Percentiles rank a stretch among this genome's conserved stretches.
phyloP scores from a whole-genome alignment of 345 rosid genomes.

The Pugionium dolabratum region DNA sequence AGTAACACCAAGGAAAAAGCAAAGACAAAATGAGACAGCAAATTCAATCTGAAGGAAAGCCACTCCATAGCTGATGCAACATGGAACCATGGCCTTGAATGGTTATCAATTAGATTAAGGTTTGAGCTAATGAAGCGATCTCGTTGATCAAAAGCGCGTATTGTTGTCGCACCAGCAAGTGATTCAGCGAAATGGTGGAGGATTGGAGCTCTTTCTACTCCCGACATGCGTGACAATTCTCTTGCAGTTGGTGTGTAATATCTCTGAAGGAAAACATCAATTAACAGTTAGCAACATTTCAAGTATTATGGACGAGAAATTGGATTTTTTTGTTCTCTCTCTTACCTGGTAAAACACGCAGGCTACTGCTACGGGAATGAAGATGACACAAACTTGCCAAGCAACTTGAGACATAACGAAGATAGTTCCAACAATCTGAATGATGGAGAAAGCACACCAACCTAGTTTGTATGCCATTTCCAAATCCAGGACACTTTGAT shows the following conservation, averaged over 20 bases:
- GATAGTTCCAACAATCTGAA: slow-evolving; percentile 79
- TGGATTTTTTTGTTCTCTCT: neutral
- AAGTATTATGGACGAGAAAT: slow-evolving; percentile 1
- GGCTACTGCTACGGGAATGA: slow-evolving; percentile 94
- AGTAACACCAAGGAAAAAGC: slow-evolving; percentile 84
- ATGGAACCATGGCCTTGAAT: slow-evolving; percentile 96
- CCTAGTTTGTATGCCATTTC: slow-evolving; percentile 78
- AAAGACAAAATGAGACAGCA: slow-evolving; percentile 86
- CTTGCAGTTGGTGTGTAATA: slow-evolving; percentile 95
- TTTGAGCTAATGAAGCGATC: slow-evolving; percentile 65
- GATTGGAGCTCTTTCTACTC: slow-evolving; percentile 83
- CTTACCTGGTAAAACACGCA: slow-evolving; percentile 95
- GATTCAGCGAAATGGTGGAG: slow-evolving; percentile 97
- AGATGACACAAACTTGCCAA: slow-evolving; percentile 92
- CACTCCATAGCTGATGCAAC: slow-evolving; percentile 87
- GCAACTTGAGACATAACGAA: slow-evolving; percentile 94
- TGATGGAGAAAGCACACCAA: slow-evolving; percentile 90
- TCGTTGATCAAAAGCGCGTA: slow-evolving; percentile 81
- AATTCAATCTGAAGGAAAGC: slow-evolving; percentile 86
- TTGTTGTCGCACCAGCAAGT: slow-evolving; percentile 81
- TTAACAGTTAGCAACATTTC: slow-evolving; percentile 2
- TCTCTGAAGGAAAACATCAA: slow-evolving; percentile 46
- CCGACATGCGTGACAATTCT: slow-evolving; percentile 83
- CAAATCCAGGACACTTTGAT: slow-evolving; percentile 89
- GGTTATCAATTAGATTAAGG: slow-evolving; percentile 66